Percentiles rank a stretch among this genome's conserved stretches.
Conservation (phyloP, 2,329 filamentous ascomycete species). For the Sclerotinia trifoliorum region DNA sequence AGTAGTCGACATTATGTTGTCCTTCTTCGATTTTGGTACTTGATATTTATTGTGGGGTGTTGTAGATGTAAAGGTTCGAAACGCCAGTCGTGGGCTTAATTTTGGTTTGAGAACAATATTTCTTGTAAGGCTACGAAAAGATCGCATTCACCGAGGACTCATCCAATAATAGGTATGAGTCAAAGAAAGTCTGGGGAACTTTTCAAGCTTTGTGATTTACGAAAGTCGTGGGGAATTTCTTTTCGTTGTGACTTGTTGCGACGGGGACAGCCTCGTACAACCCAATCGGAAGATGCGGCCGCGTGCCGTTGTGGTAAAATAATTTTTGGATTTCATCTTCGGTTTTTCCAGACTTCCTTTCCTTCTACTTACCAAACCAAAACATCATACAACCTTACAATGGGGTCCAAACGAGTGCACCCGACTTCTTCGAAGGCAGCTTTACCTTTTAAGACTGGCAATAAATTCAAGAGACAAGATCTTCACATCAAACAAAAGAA, state of each 20-base stretch:
- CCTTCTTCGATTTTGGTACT: conserved; percentile 20
- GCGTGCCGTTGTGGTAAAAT: conserved; percentile 17
- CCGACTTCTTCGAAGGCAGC: conserved; percentile 45
- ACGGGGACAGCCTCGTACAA: conserved; percentile 17
- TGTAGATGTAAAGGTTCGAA: conserved; percentile 45
- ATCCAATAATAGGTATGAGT: conserved; percentile 35
- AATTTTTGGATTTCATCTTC: conserved; percentile 25
- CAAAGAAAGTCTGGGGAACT: conserved; percentile 24
- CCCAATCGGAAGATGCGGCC: conserved; percentile 15
- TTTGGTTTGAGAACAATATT: conserved; percentile 32
- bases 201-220: conserved; percentile 16
- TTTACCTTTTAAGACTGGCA: conserved; percentile 58
- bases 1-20: conserved; percentile 53
- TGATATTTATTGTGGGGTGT: conserved; percentile 40
- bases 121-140: conserved; percentile 43
- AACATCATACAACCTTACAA: conserved; percentile 36
- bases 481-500: conserved; percentile 81
- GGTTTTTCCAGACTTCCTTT: conserved; percentile 4
- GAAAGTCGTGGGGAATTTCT: conserved; percentile 19
- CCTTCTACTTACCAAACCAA: conserved; percentile 14
- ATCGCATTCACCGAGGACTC: conserved; percentile 42
- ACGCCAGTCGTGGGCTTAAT: conserved; percentile 26
- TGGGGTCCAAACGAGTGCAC: conserved; percentile 50
- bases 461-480: conserved; percentile 77
- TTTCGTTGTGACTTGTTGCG: conserved; percentile 21